A percentile compares a stretch with the other conserved stretches of the same genome.
phyloP scores from a whole-genome alignment of 78 protist genomes.

The Dictyostelium purpureum region DNA sequence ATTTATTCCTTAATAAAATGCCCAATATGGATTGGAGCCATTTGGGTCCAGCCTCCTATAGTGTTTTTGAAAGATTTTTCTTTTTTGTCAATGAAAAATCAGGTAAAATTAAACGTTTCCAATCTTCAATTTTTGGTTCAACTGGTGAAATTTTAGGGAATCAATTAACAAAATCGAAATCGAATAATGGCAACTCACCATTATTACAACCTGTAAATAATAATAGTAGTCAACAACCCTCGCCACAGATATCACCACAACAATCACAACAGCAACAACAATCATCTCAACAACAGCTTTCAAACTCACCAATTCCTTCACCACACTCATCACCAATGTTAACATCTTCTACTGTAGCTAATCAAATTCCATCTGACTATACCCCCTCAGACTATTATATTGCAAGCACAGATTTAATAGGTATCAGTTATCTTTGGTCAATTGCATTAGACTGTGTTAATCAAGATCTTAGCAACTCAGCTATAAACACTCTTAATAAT shows the following conservation, averaged over 20 bases:
- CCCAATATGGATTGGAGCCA: slow-evolving; percentile 49
- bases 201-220: slow-evolving; percentile 21
- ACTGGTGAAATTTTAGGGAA: slow-evolving; percentile 34
- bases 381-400: slow-evolving; percentile 45
- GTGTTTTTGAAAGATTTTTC: slow-evolving; percentile 64
- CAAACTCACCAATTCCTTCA: slow-evolving; percentile 32
- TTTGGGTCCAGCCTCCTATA: slow-evolving; percentile 36
- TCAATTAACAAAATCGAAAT: slow-evolving; percentile 16
- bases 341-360: not conserved
- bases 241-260: not conserved
- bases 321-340: slow-evolving; percentile 17
- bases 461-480: slow-evolving; percentile 18
- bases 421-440: slow-evolving; percentile 54
- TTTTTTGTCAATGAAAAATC: slow-evolving; percentile 54
- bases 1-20: slow-evolving; percentile 77
- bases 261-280: not conserved
- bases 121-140: slow-evolving; percentile 11
- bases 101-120: slow-evolving; percentile 52
- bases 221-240: slow-evolving; percentile 14
- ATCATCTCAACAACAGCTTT: slow-evolving; percentile 1
- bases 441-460: slow-evolving; percentile 45
- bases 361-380: not conserved
- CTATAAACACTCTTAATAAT: slow-evolving; percentile 33
- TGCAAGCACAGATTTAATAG: slow-evolving; percentile 38
- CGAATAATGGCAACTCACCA: not conserved